A percentile compares a stretch with the other conserved stretches of the same genome.
phyloP scores from a whole-genome alignment of 768 basidiomycete species.

The Pulveroboletus sp. region DNA sequence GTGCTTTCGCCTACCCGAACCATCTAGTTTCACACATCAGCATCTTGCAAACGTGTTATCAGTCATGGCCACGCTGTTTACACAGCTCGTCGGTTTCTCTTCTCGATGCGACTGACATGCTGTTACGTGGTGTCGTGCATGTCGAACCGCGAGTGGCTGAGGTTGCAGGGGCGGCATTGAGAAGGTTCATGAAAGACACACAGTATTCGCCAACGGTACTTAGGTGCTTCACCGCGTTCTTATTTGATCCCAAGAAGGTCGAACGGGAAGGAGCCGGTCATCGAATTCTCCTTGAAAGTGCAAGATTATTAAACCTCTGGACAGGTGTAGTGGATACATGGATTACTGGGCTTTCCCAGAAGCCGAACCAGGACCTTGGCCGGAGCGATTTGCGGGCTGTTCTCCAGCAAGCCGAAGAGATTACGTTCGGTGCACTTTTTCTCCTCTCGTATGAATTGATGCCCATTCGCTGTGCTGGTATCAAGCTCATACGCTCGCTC shows the following conservation, averaged over 20 bases:
- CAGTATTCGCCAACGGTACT: slow-evolving; percentile 53
- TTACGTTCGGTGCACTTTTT: slow-evolving; percentile 72
- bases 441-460: slow-evolving; percentile 56
- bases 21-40: slow-evolving; percentile 57
- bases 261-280: slow-evolving; percentile 59
- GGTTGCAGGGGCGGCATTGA: slow-evolving; percentile 63
- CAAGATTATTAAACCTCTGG: slow-evolving; percentile 71
- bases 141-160: slow-evolving; percentile 72
- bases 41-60: slow-evolving; percentile 72
- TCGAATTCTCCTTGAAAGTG: slow-evolving; percentile 61
- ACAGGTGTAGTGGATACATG: slow-evolving; percentile 64
- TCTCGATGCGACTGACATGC: slow-evolving; percentile 66
- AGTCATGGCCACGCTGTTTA: slow-evolving; percentile 80
- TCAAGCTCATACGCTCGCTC: slow-evolving; percentile 59
- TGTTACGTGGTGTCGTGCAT: slow-evolving; percentile 78
- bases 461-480: slow-evolving; percentile 52
- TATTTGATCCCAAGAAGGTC: slow-evolving; percentile 67
- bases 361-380: slow-evolving; percentile 35
- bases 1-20: slow-evolving; percentile 61
- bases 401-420: slow-evolving; percentile 48
- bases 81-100: slow-evolving; percentile 49
- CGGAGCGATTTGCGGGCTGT: slow-evolving; percentile 41
- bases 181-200: slow-evolving; percentile 65
- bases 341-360: slow-evolving; percentile 46
- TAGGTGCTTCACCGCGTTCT: slow-evolving; percentile 58